Conservation (phyloP, 202 grass and related monocot genomes). For the Eragrostis tef region DNA sequence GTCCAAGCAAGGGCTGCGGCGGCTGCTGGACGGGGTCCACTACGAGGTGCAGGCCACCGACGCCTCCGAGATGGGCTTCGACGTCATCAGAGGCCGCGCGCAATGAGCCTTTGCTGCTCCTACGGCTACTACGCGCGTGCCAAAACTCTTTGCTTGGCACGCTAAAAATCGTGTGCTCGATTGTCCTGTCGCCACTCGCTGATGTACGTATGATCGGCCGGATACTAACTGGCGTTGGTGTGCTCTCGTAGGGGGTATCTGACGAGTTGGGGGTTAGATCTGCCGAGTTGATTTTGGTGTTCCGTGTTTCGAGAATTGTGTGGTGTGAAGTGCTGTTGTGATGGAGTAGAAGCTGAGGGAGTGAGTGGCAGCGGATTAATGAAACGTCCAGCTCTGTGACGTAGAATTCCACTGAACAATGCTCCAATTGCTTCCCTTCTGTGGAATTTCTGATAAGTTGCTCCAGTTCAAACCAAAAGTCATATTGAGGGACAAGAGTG, state of each 20-base stretch:
- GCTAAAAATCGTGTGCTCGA: background rate
- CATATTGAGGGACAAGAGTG: background rate
- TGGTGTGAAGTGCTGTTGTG: slow-evolving; percentile 26
- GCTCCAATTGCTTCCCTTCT: slow-evolving; percentile 37
- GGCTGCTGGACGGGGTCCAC: slow-evolving; percentile 93
- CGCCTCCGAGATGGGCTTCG: slow-evolving; percentile 91
- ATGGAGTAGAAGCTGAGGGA: slow-evolving; percentile 39
- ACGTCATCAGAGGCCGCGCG: slow-evolving; percentile 86
- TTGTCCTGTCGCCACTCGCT: background rate
- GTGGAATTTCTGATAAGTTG: background rate
- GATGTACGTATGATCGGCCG: slow-evolving; percentile 29
- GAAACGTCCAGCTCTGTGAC: slow-evolving; percentile 60
- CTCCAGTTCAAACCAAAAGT: background rate
- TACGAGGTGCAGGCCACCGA: slow-evolving; percentile 99
- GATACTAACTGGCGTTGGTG: slow-evolving; percentile 35
- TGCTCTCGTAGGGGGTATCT: slow-evolving; percentile 12
- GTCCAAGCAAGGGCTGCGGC: slow-evolving; percentile 87
- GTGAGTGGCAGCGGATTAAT: slow-evolving; percentile 61
- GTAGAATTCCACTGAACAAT: slow-evolving; percentile 59
- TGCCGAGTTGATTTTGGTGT: background rate
- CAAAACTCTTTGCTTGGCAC: background rate
- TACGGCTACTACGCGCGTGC: background rate
- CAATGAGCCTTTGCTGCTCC: no score
- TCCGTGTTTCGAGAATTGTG: slow-evolving; percentile 3
- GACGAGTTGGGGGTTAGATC: slow-evolving; percentile 26